Base-by-base conservation (phyloP, 2,329 filamentous ascomycete genomes). In the Cladosporium oxysporum region DNA sequence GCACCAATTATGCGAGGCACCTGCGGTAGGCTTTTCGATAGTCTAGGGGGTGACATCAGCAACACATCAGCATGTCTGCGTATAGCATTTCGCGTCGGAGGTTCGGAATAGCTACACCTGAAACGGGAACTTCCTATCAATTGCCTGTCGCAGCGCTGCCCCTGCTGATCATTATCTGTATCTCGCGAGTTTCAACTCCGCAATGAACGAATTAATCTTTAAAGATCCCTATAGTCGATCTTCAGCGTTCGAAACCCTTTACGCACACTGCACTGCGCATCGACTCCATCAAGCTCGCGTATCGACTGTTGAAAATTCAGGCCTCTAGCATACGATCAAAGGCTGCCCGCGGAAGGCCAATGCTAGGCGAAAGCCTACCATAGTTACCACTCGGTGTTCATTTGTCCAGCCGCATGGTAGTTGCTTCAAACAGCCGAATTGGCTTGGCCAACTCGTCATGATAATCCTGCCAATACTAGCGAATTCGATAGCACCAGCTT, bases 151-250 rank as follows among this genome's bases (percentile, higher is more conserved):
- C 35, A 47, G 57, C 28, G n/a, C 23, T 33, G 60, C 60, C 60
- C 60, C 60, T 62, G 60, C 29, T 62, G 60, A 62, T 62, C 60
- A 33, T 55, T 29, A 44, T 53, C 28, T 53, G 33, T 26, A 21
- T 23, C 14, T 49, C 21, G n/a, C 37, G 60, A 29, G 60, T 50
- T 41, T 62, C 44, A 41, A 33, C 31, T 53, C 44, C 55, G 33
- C 55, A 58, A 58, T 41, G 55, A 33, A 58, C 28, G 23, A 16
- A 55, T 23, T 47, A 16, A 12, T 62, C 60, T 37, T 50, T 53
- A 62, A 49, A 53, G 60, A 53, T 62, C 60, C 31, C 49, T 41
- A 41, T 55, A 62, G 16, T 47, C 58, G 58, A 61, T 61, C 58
- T 61, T 49, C 37, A 61, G 41, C n/a, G 26, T n/a, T 28, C 16